These are phyloP conservation scores for Coemansia guatemalensis DNA, from an alignment of 192 early-diverging fungal species.

Conservation along the genomic window DNA sequence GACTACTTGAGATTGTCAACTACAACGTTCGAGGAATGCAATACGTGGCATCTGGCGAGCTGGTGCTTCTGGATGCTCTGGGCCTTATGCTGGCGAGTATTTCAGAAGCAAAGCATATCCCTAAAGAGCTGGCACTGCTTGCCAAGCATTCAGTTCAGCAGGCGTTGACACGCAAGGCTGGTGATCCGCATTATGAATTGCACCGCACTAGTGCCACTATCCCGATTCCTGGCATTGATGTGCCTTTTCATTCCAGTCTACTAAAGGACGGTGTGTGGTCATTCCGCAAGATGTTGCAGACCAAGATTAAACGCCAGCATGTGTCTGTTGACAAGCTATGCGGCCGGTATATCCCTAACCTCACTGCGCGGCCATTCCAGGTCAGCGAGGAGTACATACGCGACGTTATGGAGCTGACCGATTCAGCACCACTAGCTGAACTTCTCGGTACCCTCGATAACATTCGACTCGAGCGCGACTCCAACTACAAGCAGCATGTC, in stretches of 20 bases:
- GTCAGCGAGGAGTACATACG: constrained; percentile 72
- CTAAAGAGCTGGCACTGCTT: constrained; percentile 72
- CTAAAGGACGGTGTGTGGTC: constrained; percentile 77
- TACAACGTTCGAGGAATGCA: constrained; percentile 93
- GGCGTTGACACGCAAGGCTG: constrained; percentile 17
- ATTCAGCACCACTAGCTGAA: constrained; percentile 63
- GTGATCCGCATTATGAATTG: constrained; percentile 61
- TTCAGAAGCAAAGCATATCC: constrained; percentile 53
- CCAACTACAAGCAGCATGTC: constrained; percentile 70
- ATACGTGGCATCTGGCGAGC: constrained; percentile 88
- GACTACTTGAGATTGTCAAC: constrained; percentile 92
- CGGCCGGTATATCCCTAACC: constrained; percentile 90
- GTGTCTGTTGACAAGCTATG: constrained; percentile 70
- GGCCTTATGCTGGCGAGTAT: constrained; percentile 69
- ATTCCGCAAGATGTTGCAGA: constrained; percentile 82
- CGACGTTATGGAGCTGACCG: constrained; percentile 67
- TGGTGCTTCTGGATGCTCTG: constrained; percentile 74
- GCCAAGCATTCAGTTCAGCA: constrained; percentile 57
- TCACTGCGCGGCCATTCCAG: constrained; percentile 88
- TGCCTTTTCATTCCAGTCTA: constrained; percentile 94
- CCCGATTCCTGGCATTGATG: constrained; percentile 88
- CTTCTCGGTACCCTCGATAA: constrained; percentile 71
- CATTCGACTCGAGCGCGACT: constrained; percentile 58
- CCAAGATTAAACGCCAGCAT: constrained; percentile 70
- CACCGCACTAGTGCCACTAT: constrained; percentile 86